A percentile compares a stretch with the other conserved stretches of the same genome.
Evolutionary conservation across 805 yeast species (phyloP).

Genomic region (Sugiyamaella valdiviana): DNA sequence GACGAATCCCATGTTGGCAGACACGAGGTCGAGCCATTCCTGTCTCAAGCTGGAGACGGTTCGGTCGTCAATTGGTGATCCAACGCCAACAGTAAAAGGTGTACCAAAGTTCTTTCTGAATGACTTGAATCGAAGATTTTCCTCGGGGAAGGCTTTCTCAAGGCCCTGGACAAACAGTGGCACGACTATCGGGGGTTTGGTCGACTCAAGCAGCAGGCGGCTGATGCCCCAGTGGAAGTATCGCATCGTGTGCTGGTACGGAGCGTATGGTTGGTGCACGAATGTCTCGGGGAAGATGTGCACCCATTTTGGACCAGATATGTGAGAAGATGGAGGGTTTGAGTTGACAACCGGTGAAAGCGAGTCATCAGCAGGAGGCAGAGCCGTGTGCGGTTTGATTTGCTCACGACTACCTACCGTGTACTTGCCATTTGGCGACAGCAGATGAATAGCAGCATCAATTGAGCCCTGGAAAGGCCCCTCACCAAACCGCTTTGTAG

Average conservation of each 20-base stretch:
- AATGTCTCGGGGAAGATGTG: slow-evolving; percentile 94
- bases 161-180: slow-evolving; percentile 86
- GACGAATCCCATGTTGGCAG: slow-evolving; percentile 38
- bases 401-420: slow-evolving; percentile 2
- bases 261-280: slow-evolving; percentile 69
- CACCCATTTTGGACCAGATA: slow-evolving; percentile 50
- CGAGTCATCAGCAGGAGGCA: background rate
- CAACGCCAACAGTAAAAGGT: slow-evolving; percentile 62
- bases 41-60: slow-evolving; percentile 54
- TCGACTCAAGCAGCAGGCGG: slow-evolving; percentile 73
- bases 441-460: slow-evolving; percentile 75
- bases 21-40: slow-evolving; percentile 63
- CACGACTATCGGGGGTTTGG: slow-evolving; percentile 75
- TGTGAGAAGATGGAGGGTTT: background rate
- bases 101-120: slow-evolving; percentile 62
- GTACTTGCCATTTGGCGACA: slow-evolving; percentile 36
- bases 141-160: slow-evolving; percentile 81
- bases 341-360: slow-evolving; percentile 1
- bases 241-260: slow-evolving; percentile 77
- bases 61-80: slow-evolving; percentile 59
- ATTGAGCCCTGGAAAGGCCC: slow-evolving; percentile 90
- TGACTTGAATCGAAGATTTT: slow-evolving; percentile 35
- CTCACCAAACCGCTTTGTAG: slow-evolving; percentile 80
- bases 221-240: slow-evolving; percentile 96
- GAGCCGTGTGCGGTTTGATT: background rate